These are phyloP conservation scores for Cladophialophora carrionii DNA, from an alignment of 2,329 filamentous ascomycete species.

Conservation along the genomic window DNA sequence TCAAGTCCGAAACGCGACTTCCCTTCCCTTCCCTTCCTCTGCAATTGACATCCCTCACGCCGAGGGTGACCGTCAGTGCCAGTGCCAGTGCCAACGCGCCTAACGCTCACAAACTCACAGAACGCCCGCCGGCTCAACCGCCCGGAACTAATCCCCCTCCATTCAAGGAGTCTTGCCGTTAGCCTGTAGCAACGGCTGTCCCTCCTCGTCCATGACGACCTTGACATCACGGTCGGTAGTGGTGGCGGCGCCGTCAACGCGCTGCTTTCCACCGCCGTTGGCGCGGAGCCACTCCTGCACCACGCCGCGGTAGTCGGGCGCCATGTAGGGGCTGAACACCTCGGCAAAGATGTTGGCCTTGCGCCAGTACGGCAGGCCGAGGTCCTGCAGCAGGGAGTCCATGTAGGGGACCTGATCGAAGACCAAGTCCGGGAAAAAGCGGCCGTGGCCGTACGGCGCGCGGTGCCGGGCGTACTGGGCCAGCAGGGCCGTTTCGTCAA, in stretches of 20 bases:
- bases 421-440: conserved; percentile 68
- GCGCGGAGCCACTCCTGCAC: conserved; percentile 48
- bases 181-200: conserved; percentile 2
- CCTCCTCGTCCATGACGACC: background rate
- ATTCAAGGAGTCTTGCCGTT: conserved; percentile 3
- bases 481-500: conserved; percentile 63
- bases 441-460: conserved; percentile 68
- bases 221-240: background rate
- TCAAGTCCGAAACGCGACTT: background rate
- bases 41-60: background rate
- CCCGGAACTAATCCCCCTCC: too few relatives aligned
- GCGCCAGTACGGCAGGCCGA: conserved; percentile 59
- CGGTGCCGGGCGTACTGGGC: conserved; percentile 71
- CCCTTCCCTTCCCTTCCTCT: too few relatives aligned
- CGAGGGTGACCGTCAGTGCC: background rate
- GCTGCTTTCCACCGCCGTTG: conserved; percentile 4
- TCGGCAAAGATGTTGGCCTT: conserved; percentile 44
- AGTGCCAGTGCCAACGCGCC: background rate
- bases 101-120: background rate
- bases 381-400: conserved; percentile 67
- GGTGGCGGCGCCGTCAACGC: background rate
- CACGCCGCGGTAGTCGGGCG: conserved; percentile 48
- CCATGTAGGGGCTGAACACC: conserved; percentile 46
- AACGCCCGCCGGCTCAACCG: background rate
- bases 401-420: conserved; percentile 77